Evolutionary conservation across 1,284 basidiomycete species (phyloP).

Genomic region (Phlebopus sp.): DNA sequence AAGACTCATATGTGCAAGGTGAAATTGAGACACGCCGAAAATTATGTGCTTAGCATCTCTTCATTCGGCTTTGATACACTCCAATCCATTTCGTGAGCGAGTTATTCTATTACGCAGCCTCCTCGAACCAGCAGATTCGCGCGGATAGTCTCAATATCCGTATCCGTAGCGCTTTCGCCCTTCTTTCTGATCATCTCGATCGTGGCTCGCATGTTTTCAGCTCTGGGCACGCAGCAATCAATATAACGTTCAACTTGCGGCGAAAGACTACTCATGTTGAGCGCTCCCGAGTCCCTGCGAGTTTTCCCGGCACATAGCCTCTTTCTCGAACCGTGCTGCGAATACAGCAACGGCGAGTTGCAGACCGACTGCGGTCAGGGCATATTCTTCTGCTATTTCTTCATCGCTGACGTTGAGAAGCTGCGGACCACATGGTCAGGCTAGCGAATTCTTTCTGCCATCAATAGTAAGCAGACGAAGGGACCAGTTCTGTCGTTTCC

Average conservation of each 20-base stretch:
- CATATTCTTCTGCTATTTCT: slow-evolving; percentile 41
- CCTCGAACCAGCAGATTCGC: slow-evolving; percentile 16
- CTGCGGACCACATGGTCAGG: slow-evolving; percentile 20
- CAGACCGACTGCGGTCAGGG: slow-evolving; percentile 39
- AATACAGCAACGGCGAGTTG: slow-evolving; percentile 35
- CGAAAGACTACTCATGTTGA: slow-evolving; percentile 34
- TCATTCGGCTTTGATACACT: no score
- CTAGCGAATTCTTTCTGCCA: slow-evolving; percentile 23
- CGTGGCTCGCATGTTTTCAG: slow-evolving; percentile 37
- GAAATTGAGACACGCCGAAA: neutral
- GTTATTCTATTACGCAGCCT: neutral
- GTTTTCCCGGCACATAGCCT: slow-evolving; percentile 36
- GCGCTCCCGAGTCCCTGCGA: slow-evolving; percentile 35
- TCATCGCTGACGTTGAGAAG: slow-evolving; percentile 41
- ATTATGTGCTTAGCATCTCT: no score
- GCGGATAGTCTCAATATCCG: slow-evolving; percentile 34
- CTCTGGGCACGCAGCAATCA: slow-evolving; percentile 18
- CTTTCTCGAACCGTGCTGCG: slow-evolving; percentile 32
- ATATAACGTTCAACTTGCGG: neutral
- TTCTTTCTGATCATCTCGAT: slow-evolving; percentile 35
- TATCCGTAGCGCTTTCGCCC: slow-evolving; percentile 33
- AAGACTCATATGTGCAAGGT: neutral
- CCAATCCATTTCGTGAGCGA: no score
- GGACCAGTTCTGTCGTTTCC: slow-evolving; percentile 47
- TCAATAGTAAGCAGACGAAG: slow-evolving; percentile 36